phyloP scores from a whole-genome alignment of 2,329 filamentous ascomycete genomes.

The Coniella lustricola region DNA sequence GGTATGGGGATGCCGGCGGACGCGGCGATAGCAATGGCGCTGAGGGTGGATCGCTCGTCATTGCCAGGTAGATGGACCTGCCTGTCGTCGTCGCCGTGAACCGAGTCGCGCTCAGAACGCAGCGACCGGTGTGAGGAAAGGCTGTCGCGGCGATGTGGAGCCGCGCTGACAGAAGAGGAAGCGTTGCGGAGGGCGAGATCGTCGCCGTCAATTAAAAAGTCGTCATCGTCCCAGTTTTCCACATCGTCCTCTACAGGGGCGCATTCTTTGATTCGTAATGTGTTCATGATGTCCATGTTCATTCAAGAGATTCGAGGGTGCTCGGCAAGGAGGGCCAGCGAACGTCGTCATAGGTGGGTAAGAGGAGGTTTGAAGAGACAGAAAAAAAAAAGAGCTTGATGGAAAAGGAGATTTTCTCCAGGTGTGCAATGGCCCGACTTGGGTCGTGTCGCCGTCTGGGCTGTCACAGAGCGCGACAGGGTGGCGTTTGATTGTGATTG shows the following conservation, averaged over 20 bases:
- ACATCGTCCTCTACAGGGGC: slow-evolving; percentile 53
- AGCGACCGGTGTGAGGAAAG: slow-evolving; percentile 76
- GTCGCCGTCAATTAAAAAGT: slow-evolving; percentile 64
- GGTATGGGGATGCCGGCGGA: slow-evolving; percentile 89
- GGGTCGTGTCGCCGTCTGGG: background rate
- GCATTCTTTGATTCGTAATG: slow-evolving; percentile 45
- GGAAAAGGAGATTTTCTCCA: too few species aligned
- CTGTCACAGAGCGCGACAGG: slow-evolving; percentile 8
- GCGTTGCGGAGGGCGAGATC: slow-evolving; percentile 54
- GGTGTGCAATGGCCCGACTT: background rate
- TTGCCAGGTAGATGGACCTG: slow-evolving; percentile 79
- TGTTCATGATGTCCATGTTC: slow-evolving; percentile 38
- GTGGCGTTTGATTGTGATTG: slow-evolving; percentile 5
- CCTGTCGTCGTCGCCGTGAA: slow-evolving; percentile 76
- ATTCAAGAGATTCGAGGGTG: slow-evolving; percentile 16
- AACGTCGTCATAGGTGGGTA: slow-evolving; percentile 1
- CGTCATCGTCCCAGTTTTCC: slow-evolving; percentile 75
- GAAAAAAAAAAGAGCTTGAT: too few species aligned
- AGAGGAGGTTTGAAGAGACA: background rate
- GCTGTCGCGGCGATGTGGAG: slow-evolving; percentile 60
- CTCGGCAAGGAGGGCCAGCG: background rate
- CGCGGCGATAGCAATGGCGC: slow-evolving; percentile 82
- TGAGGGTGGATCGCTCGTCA: slow-evolving; percentile 74
- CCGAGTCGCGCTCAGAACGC: slow-evolving; percentile 73
- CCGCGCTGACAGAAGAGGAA: slow-evolving; percentile 33